Evolutionary conservation across 202 grass and related monocot genomes (phyloP).

Genomic region (Bolboschoenoplectus hybrid): DNA sequence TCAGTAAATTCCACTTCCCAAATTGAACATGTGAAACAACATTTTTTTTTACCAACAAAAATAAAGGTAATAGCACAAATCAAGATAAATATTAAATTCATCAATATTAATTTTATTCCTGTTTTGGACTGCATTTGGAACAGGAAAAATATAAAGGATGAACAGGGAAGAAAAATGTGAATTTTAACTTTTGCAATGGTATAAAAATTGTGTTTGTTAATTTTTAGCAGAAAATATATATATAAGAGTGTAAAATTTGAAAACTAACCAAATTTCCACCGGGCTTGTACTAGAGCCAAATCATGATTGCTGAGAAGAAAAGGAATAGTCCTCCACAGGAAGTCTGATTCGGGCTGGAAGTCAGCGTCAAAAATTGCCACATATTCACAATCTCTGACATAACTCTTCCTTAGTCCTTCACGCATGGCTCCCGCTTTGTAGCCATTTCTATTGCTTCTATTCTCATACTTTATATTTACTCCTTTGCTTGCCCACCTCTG

Average conservation of each 20-base stretch:
- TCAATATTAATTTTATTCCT: not conserved
- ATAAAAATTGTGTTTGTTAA: not conserved
- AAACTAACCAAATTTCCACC: slow-evolving; percentile 60
- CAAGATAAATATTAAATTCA: not conserved
- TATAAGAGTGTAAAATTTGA: not conserved
- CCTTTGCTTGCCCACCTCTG: slow-evolving; percentile 66
- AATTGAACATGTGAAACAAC: slow-evolving; percentile 4
- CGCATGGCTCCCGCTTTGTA: slow-evolving; percentile 78
- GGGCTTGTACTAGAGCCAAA: slow-evolving; percentile 68
- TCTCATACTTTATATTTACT: slow-evolving; percentile 63
- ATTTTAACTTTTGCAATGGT: not conserved
- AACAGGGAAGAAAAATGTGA: not conserved
- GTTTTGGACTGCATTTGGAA: not conserved
- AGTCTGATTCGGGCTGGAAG: slow-evolving; percentile 76
- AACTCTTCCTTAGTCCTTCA: slow-evolving; percentile 58
- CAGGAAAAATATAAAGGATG: not conserved
- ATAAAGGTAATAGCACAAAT: not conserved
- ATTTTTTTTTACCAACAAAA: not conserved
- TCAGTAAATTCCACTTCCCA: not conserved
- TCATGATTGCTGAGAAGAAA: slow-evolving; percentile 51
- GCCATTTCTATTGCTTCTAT: slow-evolving; percentile 61
- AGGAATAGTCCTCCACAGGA: slow-evolving; percentile 59
- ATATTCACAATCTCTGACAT: slow-evolving; percentile 55
- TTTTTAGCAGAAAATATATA: not conserved
- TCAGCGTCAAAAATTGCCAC: slow-evolving; percentile 79